Evolutionary conservation across 2,329 filamentous ascomycete species (phyloP).

Genomic region (Fusarium veterinarium): DNA sequence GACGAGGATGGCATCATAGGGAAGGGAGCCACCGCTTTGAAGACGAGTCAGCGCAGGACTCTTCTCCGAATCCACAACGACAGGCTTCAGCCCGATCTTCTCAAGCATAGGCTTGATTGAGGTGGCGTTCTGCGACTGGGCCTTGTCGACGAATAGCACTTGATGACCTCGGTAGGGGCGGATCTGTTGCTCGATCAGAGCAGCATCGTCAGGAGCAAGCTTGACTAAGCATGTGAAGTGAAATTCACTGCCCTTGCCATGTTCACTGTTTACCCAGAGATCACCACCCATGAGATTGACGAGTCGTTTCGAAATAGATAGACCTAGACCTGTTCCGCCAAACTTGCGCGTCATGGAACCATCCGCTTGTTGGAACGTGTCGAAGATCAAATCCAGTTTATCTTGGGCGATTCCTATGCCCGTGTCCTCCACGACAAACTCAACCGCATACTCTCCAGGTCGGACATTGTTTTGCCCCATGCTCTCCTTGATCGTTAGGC

Average conservation of each 20-base stretch:
- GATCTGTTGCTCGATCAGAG: slow-evolving; percentile 83
- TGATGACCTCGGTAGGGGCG: slow-evolving; percentile 92
- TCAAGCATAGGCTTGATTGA: slow-evolving; percentile 83
- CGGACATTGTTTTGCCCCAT: slow-evolving; percentile 72
- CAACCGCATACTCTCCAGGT: slow-evolving; percentile 86
- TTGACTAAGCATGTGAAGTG: slow-evolving; percentile 96
- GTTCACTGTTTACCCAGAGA: slow-evolving; percentile 94
- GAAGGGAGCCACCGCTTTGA: slow-evolving; percentile 67
- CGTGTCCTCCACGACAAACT: slow-evolving; percentile 95
- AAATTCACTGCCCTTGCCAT: slow-evolving; percentile 92
- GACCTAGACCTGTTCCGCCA: slow-evolving; percentile 90
- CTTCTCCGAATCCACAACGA: slow-evolving; percentile 84
- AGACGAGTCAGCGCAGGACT: slow-evolving; percentile 68
- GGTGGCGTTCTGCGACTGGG: slow-evolving; percentile 79
- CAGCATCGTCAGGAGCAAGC: slow-evolving; percentile 81
- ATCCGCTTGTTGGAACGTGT: slow-evolving; percentile 98
- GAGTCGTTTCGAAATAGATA: slow-evolving; percentile 94
- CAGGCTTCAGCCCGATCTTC: slow-evolving; percentile 81
- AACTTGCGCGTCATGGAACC: slow-evolving; percentile 97
- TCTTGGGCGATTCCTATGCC: slow-evolving; percentile 96
- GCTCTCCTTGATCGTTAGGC: slow-evolving; percentile 83
- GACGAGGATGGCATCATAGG: slow-evolving; percentile 95
- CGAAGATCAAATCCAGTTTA: slow-evolving; percentile 96
- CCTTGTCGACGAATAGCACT: slow-evolving; percentile 94
- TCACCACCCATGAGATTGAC: slow-evolving; percentile 97